phyloP scores from a whole-genome alignment of 1,284 basidiomycete genomes.

The Cystobasidiaceae sp. region DNA sequence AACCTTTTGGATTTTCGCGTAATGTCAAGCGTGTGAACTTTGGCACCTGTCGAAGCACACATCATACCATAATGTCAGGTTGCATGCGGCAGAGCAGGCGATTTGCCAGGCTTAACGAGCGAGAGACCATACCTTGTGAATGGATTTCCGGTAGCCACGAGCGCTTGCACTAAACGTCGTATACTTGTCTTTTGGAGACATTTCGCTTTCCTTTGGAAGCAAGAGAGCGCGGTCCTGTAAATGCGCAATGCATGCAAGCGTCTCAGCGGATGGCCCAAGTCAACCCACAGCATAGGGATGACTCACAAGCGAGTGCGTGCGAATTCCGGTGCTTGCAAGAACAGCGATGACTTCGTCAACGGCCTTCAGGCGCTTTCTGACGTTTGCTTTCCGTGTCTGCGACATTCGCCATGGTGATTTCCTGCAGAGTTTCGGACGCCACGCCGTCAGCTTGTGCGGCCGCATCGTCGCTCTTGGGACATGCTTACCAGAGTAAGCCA shows the following conservation, averaged over 20 bases:
- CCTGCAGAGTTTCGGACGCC: conserved; percentile 54
- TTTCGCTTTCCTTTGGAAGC: conserved; percentile 81
- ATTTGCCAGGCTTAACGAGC: neutral
- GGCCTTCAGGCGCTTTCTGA: conserved; percentile 76
- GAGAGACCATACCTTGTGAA: conserved; percentile 70
- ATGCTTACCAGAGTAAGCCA: conserved; percentile 69
- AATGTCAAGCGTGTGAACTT: conserved; percentile 84
- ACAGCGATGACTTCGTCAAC: conserved; percentile 91
- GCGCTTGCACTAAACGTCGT: conserved; percentile 74
- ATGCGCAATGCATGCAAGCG: too few species aligned
- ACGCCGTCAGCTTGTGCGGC: conserved; percentile 47
- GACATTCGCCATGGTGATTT: conserved; percentile 93
- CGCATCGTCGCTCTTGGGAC: conserved; percentile 34
- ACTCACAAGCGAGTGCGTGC: conserved; percentile 68
- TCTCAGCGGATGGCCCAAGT: too few species aligned
- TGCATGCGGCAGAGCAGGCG: neutral
- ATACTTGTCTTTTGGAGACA: conserved; percentile 88
- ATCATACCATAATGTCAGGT: neutral
- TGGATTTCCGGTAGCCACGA: conserved; percentile 79
- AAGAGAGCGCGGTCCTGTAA: conserved; percentile 61
- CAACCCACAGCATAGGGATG: neutral
- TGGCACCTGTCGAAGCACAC: conserved; percentile 49
- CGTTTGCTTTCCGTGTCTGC: conserved; percentile 82
- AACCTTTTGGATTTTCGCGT: conserved; percentile 79
- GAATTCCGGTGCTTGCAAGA: conserved; percentile 70